phyloP scores from a whole-genome alignment of 345 rosid genomes.

The Salix viminalis region DNA sequence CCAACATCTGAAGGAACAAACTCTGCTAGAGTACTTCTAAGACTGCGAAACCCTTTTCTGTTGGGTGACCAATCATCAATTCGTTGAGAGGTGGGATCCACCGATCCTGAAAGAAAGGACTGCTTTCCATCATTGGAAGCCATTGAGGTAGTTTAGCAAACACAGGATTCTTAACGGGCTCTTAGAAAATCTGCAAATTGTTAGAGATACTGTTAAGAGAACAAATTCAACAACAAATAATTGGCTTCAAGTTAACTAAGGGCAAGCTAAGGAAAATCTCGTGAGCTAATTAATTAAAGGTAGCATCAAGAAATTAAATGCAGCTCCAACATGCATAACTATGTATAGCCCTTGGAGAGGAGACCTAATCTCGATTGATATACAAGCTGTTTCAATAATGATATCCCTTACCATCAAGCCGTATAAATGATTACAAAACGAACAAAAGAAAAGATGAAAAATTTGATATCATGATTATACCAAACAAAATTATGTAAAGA shows the following conservation, averaged over 20 bases:
- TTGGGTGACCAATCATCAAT: conserved; percentile 18
- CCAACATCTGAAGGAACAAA: conserved; percentile 18
- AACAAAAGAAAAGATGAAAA: neutral
- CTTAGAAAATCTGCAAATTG: conserved; percentile 18
- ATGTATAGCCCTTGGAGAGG: neutral
- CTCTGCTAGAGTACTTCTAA: conserved; percentile 62
- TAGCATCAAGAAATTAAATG: neutral
- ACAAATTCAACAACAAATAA: neutral
- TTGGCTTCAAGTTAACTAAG: neutral
- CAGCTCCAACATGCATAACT: neutral
- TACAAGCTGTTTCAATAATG: no score
- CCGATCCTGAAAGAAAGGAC: conserved; percentile 44
- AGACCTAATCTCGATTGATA: no score
- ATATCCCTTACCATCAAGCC: no score
- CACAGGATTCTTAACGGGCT: neutral
- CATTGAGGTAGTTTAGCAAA: conserved; percentile 36
- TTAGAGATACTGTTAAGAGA: neutral
- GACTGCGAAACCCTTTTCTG: conserved; percentile 50
- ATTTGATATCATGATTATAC: neutral
- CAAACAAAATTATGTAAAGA: neutral
- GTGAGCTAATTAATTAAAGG: neutral
- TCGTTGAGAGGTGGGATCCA: conserved; percentile 25
- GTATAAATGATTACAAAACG: neutral
- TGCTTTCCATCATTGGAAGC: conserved; percentile 38
- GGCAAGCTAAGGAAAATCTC: neutral